phyloP scores from a whole-genome alignment of 345 rosid species.

The Raphanus raphanistrum region DNA sequence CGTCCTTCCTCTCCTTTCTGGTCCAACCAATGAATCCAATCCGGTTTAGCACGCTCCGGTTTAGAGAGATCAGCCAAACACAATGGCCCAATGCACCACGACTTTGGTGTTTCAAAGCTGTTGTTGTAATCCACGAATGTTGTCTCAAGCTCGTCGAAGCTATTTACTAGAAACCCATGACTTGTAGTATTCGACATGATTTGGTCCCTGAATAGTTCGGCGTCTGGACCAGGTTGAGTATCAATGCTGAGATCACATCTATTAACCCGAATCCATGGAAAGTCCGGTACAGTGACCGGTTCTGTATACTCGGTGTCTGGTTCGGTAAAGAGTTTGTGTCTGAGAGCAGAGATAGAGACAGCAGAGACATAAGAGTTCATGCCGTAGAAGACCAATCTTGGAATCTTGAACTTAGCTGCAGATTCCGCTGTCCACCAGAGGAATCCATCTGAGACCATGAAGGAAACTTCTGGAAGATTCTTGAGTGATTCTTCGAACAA shows the following conservation, averaged over 20 bases:
- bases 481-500: constrained; percentile 48
- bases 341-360: constrained; percentile 15
- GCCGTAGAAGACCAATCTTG: constrained; percentile 55
- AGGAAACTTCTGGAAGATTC: constrained; percentile 45
- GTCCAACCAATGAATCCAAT: constrained; percentile 70
- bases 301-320: constrained; percentile 41
- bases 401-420: constrained; percentile 60
- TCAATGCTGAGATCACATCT: constrained; percentile 42
- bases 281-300: constrained; percentile 47
- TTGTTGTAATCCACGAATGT: constrained; percentile 34
- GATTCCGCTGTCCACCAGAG: constrained; percentile 82
- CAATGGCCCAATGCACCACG: constrained; percentile 64
- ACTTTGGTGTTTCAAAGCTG: background rate
- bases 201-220: constrained; percentile 27
- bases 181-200: constrained; percentile 21
- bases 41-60: constrained; percentile 33
- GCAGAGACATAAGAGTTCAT: constrained; percentile 37
- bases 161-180: constrained; percentile 51
- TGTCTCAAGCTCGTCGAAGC: constrained; percentile 70
- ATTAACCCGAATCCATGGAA: constrained; percentile 66
- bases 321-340: constrained; percentile 19
- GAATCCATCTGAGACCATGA: constrained; percentile 69
- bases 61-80: constrained; percentile 40
- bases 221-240: background rate
- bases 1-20: constrained; percentile 44